Evolutionary conservation across 306 rosid genomes (phyloP), one percentile per base, ranked within the genome.

Genomic region (Carpinus fangiana): DNA sequence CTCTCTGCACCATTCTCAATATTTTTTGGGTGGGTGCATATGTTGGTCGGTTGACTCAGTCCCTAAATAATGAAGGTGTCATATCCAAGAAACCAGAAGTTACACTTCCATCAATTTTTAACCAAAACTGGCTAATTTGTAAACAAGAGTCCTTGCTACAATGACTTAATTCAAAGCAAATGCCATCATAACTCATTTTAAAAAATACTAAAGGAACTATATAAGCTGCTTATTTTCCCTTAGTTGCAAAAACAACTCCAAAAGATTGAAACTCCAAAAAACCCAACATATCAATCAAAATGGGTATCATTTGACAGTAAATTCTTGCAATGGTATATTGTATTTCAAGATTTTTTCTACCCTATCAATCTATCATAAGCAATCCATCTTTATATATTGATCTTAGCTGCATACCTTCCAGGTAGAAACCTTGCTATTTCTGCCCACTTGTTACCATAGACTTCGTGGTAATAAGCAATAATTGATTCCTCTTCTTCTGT

Each of bases 381-480:
- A 8, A 66, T 66, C 48, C 38, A 17, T 18, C 8, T 18, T 20
- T 3, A 18, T 38, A 66, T 12, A 36, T 52, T 60, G 45, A 72
- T 28, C 65, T 61, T 2, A 48, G 23, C 26, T 62, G 67, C 70
- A 71, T 87, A 89, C 96, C 96, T 89, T 83, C 96, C 92, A 6
- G 92, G 96, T 72, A 91, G 80, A 84, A 84, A 70, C 80, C 82
- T 89, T 73, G 96, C 85, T 77, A 91, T 91, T 76, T 89, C 82
- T 71, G 92, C 82, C 96, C 93, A 91, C 81, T 80, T 91, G 84
- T 87, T 89, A 73, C 93, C 96, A 21, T 74, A 83, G 60, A 70
- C 45, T 38, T 79, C 87, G 83, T 91, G 78, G 78, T 67, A 89
- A 79, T 61, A 69, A 81, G 82, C 76, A 84, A 87, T 84, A 38